Percentiles rank a stretch among this genome's conserved stretches.
phyloP scores from a whole-genome alignment of 805 yeast species.

The Nematodospora valgi region DNA sequence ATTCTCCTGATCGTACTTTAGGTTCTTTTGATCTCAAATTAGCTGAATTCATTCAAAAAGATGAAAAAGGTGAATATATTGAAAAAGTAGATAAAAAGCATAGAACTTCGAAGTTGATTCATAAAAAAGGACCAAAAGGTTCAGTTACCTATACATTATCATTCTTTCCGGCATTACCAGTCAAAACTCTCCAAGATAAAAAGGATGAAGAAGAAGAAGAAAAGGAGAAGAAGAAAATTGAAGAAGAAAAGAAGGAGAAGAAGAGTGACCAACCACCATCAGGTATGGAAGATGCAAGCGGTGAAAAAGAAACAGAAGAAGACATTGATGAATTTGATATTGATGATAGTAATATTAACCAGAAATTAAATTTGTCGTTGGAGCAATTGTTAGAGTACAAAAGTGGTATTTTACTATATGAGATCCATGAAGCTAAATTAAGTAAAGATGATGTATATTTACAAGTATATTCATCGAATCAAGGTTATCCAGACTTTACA shows the following conservation, averaged over 20 bases:
- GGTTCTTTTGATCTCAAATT: conserved; percentile 77
- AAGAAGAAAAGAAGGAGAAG: conserved; percentile 19
- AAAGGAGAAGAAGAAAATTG: conserved; percentile 32
- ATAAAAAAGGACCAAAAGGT: conserved; percentile 84
- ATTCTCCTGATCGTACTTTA: conserved; percentile 77
- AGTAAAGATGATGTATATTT: conserved; percentile 58
- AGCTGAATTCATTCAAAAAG: conserved; percentile 61
- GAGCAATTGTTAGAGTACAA: conserved; percentile 55
- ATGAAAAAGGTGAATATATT: conserved; percentile 60
- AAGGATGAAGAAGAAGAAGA: conserved; percentile 48
- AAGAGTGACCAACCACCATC: conserved; percentile 8
- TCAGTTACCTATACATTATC: conserved; percentile 66
- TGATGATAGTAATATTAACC: conserved; percentile 26
- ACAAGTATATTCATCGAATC: conserved; percentile 75
- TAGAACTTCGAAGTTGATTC: conserved; percentile 61
- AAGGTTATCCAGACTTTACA: conserved; percentile 60
- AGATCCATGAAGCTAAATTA: conserved; percentile 57
- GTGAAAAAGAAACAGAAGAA: conserved; percentile 8
- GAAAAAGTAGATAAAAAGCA: conserved; percentile 55
- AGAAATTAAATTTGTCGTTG: conserved; percentile 49
- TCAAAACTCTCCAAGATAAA: conserved; percentile 72
- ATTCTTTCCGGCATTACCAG: conserved; percentile 80
- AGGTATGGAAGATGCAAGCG: conserved; percentile 8
- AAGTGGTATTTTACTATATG: conserved; percentile 74
- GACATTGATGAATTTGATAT: conserved; percentile 32